Percentiles rank a stretch among this genome's conserved stretches.
Conservation (phyloP, 139 green algal species). For the Diplosphaera chodatii region DNA sequence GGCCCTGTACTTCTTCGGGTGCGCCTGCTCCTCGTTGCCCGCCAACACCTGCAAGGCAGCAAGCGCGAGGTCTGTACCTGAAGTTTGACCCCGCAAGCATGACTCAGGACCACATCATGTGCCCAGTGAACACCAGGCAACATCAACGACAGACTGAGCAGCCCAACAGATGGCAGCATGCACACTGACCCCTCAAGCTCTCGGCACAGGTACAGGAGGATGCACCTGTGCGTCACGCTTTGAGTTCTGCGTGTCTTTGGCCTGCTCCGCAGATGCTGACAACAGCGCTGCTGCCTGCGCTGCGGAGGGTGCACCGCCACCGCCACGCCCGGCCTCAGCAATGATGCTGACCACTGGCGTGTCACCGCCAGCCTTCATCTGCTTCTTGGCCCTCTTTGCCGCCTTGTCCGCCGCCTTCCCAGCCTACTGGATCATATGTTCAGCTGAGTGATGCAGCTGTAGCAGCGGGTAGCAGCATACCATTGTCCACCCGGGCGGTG, state of each 20-base stretch:
- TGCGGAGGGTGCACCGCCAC: background rate
- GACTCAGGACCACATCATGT: no score
- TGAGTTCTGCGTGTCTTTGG: background rate
- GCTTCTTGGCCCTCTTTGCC: constrained; percentile 21
- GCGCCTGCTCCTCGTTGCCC: constrained; percentile 3
- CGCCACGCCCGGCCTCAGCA: background rate
- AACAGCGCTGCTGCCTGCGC: background rate
- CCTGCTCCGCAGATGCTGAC: background rate
- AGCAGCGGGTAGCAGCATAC: no score
- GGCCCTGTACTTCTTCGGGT: constrained; percentile 21
- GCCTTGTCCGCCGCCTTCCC: constrained; percentile 1
- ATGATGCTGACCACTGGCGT: background rate
- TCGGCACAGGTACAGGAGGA: no score
- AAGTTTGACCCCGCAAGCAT: no score
- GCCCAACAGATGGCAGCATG: no score
- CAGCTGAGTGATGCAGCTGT: no score
- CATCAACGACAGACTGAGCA: no score
- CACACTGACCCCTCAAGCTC: no score
- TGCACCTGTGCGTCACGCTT: background rate
- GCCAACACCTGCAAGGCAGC: constrained; percentile 3
- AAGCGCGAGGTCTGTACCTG: no score
- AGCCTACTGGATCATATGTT: no score
- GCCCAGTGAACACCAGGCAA: no score
- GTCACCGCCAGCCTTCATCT: background rate
- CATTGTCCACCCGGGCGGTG: no score